Percentiles rank a stretch among this genome's conserved stretches.
Conservation (phyloP, 108 stramenopile genomes). For the Epipyxis sp. region DNA sequence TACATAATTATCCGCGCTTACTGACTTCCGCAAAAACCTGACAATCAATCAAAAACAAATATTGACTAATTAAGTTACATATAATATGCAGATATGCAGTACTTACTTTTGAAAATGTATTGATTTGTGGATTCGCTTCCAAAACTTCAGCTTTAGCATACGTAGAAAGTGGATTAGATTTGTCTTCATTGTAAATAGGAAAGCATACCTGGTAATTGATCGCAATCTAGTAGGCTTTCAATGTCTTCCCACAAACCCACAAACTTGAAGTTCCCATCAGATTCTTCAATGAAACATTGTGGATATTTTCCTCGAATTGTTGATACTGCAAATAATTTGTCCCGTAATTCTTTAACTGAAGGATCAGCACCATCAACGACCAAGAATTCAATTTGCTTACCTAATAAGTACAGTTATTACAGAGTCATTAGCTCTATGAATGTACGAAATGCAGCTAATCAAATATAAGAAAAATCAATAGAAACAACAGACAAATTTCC, state of each 20-base stretch:
- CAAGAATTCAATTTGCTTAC: not conserved
- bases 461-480: too few species aligned
- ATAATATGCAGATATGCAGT: not conserved
- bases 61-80: not conserved
- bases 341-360: conserved; percentile 6
- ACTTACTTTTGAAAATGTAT: conserved; percentile 14
- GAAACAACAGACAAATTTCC: too few species aligned
- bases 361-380: not conserved
- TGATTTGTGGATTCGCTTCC: conserved; percentile 14
- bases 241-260: conserved; percentile 30
- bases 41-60: not conserved
- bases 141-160: conserved; percentile 18
- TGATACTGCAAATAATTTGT: conserved; percentile 23
- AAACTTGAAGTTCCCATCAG: not conserved
- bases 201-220: not conserved
- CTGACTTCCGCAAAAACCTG: not conserved
- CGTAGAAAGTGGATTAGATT: too few species aligned
- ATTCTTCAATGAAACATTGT: conserved; percentile 20
- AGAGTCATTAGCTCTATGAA: too few species aligned
- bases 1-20: too few species aligned
- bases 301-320: conserved; percentile 20
- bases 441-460: too few species aligned
- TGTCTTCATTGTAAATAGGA: not conserved
- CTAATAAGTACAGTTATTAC: too few species aligned
- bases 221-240: conserved; percentile 15